Evolutionary conservation across 352 stramenopile genomes (phyloP).

Genomic region (Phytophthora vignae): DNA sequence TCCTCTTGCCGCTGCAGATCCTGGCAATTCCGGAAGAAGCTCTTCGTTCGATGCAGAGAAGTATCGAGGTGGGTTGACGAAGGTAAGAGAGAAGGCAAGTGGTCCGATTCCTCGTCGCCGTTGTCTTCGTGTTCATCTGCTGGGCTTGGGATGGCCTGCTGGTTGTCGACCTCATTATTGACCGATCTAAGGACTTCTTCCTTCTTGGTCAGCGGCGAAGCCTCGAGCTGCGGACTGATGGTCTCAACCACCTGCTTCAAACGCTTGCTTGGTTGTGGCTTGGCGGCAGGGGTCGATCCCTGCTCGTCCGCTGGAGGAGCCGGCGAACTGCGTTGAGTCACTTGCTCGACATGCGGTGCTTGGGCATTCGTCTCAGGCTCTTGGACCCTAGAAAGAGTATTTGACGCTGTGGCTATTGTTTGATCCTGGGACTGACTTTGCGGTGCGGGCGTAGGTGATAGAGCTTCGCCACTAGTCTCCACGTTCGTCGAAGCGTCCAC

Average conservation of each 20-base stretch:
- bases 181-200: slow-evolving; percentile 11
- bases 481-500: not conserved
- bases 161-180: slow-evolving; percentile 16
- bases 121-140: slow-evolving; percentile 10
- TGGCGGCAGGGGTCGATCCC: not conserved
- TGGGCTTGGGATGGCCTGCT: slow-evolving; percentile 12
- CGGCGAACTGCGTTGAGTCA: not conserved
- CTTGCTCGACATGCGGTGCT: not conserved
- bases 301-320: not conserved
- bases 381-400: not conserved
- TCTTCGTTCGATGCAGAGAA: slow-evolving; percentile 33
- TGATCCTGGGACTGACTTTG: not conserved
- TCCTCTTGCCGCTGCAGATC: slow-evolving; percentile 50
- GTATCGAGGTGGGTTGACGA: not conserved
- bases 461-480: not conserved
- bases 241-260: slow-evolving; percentile 9
- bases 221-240: slow-evolving; percentile 21
- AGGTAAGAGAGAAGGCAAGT: slow-evolving; percentile 15
- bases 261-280: not conserved
- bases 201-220: slow-evolving; percentile 22
- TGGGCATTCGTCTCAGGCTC: not conserved
- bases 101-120: slow-evolving; percentile 18
- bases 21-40: slow-evolving; percentile 57
- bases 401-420: not conserved
- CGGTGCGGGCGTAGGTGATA: not conserved